Percentiles rank a stretch among this genome's conserved stretches.
phyloP scores from a whole-genome alignment of 371 early-diverging fungal species.

The Batkoa obscura region DNA sequence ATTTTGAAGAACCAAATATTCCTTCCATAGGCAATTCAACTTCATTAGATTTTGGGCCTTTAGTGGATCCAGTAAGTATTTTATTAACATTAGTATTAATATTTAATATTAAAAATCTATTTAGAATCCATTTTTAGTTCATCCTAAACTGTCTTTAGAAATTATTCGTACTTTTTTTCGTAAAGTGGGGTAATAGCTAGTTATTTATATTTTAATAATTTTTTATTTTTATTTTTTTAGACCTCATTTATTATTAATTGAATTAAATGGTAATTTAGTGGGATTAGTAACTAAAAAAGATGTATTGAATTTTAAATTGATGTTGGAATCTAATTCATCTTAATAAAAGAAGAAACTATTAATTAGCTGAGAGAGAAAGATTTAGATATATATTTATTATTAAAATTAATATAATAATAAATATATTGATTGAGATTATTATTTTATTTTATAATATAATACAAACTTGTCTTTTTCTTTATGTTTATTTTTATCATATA shows the following conservation, averaged over 20 bases:
- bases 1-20: not conserved
- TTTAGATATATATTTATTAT: no score
- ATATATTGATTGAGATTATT: no score
- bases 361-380: no score
- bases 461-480: no score
- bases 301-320: conserved; percentile 29
- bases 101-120: not conserved
- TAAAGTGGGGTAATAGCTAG: conserved; percentile 53
- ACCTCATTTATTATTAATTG: conserved; percentile 51
- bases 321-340: no score
- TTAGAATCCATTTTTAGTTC: conserved; percentile 65
- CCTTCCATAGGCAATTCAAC: conserved; percentile 28
- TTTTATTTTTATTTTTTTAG: conserved; percentile 16
- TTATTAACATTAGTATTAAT: not conserved
- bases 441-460: no score
- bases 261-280: conserved; percentile 37
- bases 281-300: conserved; percentile 67
- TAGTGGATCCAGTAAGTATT: conserved; percentile 45
- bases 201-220: not conserved
- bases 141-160: conserved; percentile 58
- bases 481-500: no score
- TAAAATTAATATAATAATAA: no score
- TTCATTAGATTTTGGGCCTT: conserved; percentile 43
- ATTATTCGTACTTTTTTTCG: conserved; percentile 80
- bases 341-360: no score